phyloP scores from a whole-genome alignment of 2,329 filamentous ascomycete species.

The Arthroderma uncinatum region DNA sequence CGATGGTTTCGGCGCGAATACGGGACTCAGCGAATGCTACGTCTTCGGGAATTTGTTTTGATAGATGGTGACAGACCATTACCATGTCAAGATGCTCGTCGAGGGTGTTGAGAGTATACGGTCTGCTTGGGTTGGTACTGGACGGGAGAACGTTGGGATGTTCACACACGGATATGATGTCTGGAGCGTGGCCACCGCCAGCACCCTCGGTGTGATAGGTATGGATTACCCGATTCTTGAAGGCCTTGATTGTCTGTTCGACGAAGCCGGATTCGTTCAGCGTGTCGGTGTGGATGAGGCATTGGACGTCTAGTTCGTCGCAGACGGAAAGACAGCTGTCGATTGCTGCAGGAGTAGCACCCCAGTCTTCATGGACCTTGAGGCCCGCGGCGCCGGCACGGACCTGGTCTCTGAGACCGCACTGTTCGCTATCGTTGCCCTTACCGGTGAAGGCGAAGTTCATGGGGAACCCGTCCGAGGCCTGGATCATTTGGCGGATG shows the following conservation, averaged over 20 bases:
- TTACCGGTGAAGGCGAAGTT: constrained; percentile 90
- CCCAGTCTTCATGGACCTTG: constrained; percentile 96
- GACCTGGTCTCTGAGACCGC: constrained; percentile 66
- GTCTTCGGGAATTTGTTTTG: constrained; percentile 86
- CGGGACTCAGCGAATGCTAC: constrained; percentile 90
- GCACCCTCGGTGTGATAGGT: constrained; percentile 96
- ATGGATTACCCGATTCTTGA: constrained; percentile 81
- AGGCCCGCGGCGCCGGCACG: constrained; percentile 76
- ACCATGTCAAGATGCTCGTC: constrained; percentile 97
- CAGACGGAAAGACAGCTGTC: constrained; percentile 76
- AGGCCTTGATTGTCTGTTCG: constrained; percentile 74
- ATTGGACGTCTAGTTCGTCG: constrained; percentile 85
- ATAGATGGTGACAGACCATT: constrained; percentile 94
- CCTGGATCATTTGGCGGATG: constrained; percentile 81
- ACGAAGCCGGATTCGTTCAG: constrained; percentile 97
- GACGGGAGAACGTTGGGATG: constrained; percentile 78
- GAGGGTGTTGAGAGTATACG: constrained; percentile 81
- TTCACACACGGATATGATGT: constrained; percentile 90
- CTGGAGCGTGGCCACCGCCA: constrained; percentile 85
- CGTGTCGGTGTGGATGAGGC: constrained; percentile 89
- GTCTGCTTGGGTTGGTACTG: constrained; percentile 84
- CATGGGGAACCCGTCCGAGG: constrained; percentile 66
- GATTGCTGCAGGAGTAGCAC: constrained; percentile 79
- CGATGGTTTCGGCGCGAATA: constrained; percentile 91
- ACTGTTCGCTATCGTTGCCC: constrained; percentile 68